phyloP scores from a whole-genome alignment of 2,329 filamentous ascomycete species.

The Fusarium buxicola region DNA sequence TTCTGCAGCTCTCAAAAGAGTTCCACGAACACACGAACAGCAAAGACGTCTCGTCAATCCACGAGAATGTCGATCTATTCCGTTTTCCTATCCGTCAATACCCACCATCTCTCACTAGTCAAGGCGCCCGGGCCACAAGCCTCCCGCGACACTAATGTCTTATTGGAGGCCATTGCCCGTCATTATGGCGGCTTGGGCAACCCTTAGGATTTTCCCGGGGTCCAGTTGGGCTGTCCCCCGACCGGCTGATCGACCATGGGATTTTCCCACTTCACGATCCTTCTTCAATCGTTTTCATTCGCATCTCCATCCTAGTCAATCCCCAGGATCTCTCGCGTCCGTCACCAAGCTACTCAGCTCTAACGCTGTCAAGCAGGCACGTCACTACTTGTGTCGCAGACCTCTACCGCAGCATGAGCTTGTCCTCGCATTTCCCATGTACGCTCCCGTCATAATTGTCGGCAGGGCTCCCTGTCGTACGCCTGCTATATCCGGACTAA shows the following conservation, averaged over 20 bases:
- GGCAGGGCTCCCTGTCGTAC: constrained; percentile 30
- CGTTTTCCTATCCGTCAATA: constrained; percentile 28
- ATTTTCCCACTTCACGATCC: constrained; percentile 36
- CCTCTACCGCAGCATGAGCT: constrained; percentile 4
- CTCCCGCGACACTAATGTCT: constrained; percentile 44
- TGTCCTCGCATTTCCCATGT: constrained; percentile 1
- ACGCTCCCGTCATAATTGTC: constrained; percentile 13
- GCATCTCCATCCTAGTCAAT: constrained; percentile 16
- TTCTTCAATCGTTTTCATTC: constrained; percentile 18
- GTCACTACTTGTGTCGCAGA: background rate
- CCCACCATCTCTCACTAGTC: constrained; percentile 26
- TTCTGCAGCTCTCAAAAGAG: constrained; percentile 5
- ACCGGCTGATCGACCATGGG: constrained; percentile 33
- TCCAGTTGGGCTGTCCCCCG: constrained; percentile 15
- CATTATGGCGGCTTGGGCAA: constrained; percentile 35
- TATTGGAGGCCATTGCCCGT: constrained; percentile 33
- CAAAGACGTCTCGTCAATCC: constrained; percentile 27
- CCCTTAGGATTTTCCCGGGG: constrained; percentile 24
- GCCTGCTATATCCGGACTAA: constrained; percentile 35
- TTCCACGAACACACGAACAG: constrained; percentile 20
- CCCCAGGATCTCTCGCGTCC: constrained; percentile 2
- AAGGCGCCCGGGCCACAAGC: constrained; percentile 39
- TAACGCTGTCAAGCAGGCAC: background rate
- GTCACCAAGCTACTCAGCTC: background rate
- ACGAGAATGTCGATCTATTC: constrained; percentile 38